Evolutionary conservation across 768 basidiomycete species (phyloP), one percentile per base, ranked within the genome.

Genomic region (Leccinellum rugosiceps): DNA sequence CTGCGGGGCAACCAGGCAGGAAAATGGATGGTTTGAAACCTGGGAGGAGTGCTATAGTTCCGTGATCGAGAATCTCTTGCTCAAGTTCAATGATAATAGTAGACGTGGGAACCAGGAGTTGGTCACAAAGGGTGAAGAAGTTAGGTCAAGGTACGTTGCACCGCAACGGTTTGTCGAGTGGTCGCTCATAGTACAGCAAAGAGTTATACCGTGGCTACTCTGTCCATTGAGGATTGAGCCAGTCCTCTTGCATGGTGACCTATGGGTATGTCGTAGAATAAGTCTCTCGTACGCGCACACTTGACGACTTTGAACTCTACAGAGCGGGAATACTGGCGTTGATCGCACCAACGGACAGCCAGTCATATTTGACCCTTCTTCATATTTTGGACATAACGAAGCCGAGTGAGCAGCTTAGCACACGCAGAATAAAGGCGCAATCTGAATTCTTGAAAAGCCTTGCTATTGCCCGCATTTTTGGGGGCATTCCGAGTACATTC

Each of bases 331-430:
- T 67, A 83, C 78, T 3, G 89, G 90, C 8, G 75, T 80, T 23
- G 85, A 89, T 58, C 67, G 64, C 35, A 53, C 57, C 23, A 83
- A 77, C 6, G 81, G 80, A 5, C 69, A 83, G 53, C 87, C 90
- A 1, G 73, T 90, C 1, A 85, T 92, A 43, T 92, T 84, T 61
- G 90, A 92, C 64, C 88, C 90, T 3, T 84, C 89, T 3, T 88
- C 87, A 4, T 88, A 84, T 65, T 92, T 81, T 62, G 90, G 90
- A 2, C 90, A 92, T 64, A 86, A 86, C 58, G 90, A 92, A 73
- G 85, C 86, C 14, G 90, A 92, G 90, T 92, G 63, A 72, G 83
- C 70, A 30, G 21, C 34, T 32, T 23, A n/a, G 19, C 10, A 19
- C n/a, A 21, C 41, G 21, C 9, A n/a, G 15, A 49, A 15, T 15